Percentiles rank a stretch among this genome's conserved stretches.
phyloP scores from a whole-genome alignment of 1,139 yeast species.

The Magnusiomyces paraingens region DNA sequence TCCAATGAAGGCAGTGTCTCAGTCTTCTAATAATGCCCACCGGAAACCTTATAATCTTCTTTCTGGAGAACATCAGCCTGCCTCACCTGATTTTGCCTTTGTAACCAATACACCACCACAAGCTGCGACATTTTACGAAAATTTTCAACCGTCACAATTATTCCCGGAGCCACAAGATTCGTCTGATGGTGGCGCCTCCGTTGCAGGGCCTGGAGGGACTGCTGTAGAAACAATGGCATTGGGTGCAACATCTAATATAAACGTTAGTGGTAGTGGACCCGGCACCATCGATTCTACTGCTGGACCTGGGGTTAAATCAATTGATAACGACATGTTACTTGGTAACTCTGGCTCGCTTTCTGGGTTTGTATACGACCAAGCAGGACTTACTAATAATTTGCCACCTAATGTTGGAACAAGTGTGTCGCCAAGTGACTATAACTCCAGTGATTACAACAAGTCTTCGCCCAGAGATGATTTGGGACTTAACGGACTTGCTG shows the following conservation, averaged over 20 bases:
- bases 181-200: slow-evolving; percentile 1
- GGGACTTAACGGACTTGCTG: too few species aligned
- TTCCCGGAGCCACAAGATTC: slow-evolving; percentile 30
- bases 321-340: not conserved
- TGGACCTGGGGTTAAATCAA: not conserved
- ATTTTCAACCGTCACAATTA: slow-evolving; percentile 36
- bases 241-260: too few species aligned
- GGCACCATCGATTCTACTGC: not conserved
- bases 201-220: too few species aligned
- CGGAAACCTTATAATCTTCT: too few species aligned
- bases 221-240: too few species aligned
- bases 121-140: slow-evolving; percentile 25
- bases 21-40: too few species aligned
- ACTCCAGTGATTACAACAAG: slow-evolving; percentile 1
- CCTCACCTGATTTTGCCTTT: slow-evolving; percentile 29
- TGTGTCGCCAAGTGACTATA: slow-evolving; percentile 2
- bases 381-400: not conserved
- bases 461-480: not conserved
- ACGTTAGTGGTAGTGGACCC: too few species aligned
- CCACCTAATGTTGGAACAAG: not conserved
- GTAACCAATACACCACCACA: slow-evolving; percentile 33
- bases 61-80: too few species aligned
- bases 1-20: too few species aligned
- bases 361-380: slow-evolving; percentile 1
- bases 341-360: slow-evolving; percentile 1